Base-by-base conservation (phyloP, 2,329 filamentous ascomycete species). In the Phaeoacremonium minimum region DNA sequence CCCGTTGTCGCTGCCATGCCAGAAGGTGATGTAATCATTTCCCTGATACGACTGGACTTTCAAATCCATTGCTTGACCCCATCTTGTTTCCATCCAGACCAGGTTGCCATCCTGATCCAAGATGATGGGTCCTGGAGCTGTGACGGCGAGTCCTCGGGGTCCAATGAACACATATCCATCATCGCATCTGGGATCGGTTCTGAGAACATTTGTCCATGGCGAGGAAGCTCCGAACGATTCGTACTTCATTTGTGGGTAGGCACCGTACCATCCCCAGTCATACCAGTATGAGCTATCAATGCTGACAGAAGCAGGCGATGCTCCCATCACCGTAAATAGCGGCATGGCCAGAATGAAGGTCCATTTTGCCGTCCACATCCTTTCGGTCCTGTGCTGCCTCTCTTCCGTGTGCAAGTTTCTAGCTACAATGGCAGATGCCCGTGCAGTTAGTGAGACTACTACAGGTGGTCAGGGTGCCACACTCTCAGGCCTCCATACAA, bases 1-100 rank as follows among this genome's bases (percentile, higher is more conserved):
- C 9, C 22, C 22, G n/a, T 26, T 26, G 31, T 44, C 39, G 8
- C 18, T 30, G 3, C 41, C 41, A 14, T 35, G 48, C 59, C 58
- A 64, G 36, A 64, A 63, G 7, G 57, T 57, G 14, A 63, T 37
- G 36, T 61, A 58, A 2, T 48, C 42, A 6, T 37, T 49, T 11
- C 56, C 55, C 22, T 57, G 47, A 37, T 60, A 48, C 7, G 41
- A 41, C 37, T 61, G 56, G 11, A 56, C 49, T 22, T 55, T 44
- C 29, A 44, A 33, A 6, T 44, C 41, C 31, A 14, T 47, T 42
- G 13, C 39, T n/a, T 26, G 22, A 9, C 22, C 22, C 22, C 22
- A 26, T 47, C 8, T 41, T 45, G 11, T 41, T 46, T 26, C 9
- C 7, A 16, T 31, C 30, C 52, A 55, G 2, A 55, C 52, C 11